These are phyloP conservation scores for Solanum ossicruentum DNA, from an alignment of 257 asterid species.

Conservation along the genomic window DNA sequence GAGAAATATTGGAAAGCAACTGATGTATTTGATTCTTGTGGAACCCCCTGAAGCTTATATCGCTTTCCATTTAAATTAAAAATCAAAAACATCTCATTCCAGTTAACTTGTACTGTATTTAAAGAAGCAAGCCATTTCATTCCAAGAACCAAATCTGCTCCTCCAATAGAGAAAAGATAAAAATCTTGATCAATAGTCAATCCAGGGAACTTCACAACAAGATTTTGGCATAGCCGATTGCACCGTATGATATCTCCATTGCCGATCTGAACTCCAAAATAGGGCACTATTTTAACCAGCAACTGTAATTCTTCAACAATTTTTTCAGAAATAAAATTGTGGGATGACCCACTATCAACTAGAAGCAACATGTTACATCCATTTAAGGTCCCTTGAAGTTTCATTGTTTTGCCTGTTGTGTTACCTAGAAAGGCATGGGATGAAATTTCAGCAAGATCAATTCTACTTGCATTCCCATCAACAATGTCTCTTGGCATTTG, in stretches of 20 bases:
- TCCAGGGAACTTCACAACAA: neutral
- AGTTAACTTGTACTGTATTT: neutral
- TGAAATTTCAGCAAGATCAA: neutral
- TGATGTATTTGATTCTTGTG: neutral
- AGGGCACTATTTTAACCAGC: neutral
- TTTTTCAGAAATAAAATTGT: neutral
- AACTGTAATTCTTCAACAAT: neutral
- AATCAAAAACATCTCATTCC: neutral
- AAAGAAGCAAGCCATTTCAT: neutral
- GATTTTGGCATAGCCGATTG: neutral
- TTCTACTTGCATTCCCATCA: neutral
- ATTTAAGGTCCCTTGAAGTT: neutral
- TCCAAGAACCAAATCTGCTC: neutral
- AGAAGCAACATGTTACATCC: neutral
- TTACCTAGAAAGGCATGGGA: neutral
- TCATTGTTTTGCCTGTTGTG: neutral
- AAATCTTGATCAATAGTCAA: neutral
- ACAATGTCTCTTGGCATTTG: neutral
- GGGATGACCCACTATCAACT: neutral
- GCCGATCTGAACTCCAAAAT: neutral
- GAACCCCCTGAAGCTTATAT: neutral
- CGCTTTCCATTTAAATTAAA: neutral
- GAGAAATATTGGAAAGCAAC: neutral
- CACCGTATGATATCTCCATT: neutral
- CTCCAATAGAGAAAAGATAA: neutral